phyloP scores from a whole-genome alignment of 164 flowering plant genomes.

The Kalanchoe fedtschenkoi region DNA sequence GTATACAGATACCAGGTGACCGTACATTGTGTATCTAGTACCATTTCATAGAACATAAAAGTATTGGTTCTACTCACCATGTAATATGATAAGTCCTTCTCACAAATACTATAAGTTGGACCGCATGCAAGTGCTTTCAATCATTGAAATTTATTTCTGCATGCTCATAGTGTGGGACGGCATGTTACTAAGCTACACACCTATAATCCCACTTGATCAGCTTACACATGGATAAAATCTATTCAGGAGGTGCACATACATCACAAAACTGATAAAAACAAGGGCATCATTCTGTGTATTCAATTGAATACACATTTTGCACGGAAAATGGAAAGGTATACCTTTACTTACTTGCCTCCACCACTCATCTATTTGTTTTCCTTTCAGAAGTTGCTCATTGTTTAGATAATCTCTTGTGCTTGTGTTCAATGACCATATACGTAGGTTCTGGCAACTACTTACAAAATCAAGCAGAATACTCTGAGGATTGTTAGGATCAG shows the following conservation, averaged over 20 bases:
- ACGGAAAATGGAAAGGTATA: conserved; percentile 13
- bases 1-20: background rate
- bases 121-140: no score
- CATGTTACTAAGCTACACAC: background rate
- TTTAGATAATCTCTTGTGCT: conserved; percentile 76
- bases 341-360: conserved; percentile 94
- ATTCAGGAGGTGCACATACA: background rate
- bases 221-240: background rate
- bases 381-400: conserved; percentile 90
- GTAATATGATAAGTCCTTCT: background rate
- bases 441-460: conserved; percentile 88
- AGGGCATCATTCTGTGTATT: background rate
- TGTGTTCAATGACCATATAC: conserved; percentile 87
- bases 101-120: no score
- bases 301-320: background rate
- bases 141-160: no score
- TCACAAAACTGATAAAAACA: background rate
- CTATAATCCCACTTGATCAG: background rate
- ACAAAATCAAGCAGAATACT: conserved; percentile 86
- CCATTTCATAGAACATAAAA: background rate
- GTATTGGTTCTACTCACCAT: background rate
- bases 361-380: conserved; percentile 99
- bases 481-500: conserved; percentile 77
- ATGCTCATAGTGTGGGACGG: no score
- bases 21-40: background rate